Base-by-base conservation (phyloP, 2,329 filamentous ascomycete genomes). In the Macrophomina phaseolina region DNA sequence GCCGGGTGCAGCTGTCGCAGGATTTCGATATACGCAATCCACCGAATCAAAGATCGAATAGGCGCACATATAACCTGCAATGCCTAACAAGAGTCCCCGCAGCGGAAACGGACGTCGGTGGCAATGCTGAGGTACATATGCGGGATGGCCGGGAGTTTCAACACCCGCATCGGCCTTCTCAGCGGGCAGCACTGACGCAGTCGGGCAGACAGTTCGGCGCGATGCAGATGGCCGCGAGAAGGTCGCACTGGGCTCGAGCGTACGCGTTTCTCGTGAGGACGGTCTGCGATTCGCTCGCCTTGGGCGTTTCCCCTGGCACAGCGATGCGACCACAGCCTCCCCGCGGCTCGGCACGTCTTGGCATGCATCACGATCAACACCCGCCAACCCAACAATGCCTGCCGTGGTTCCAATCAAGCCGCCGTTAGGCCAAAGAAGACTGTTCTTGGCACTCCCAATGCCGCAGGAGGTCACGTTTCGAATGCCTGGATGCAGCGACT, bases 321-420 rank as follows among this genome's bases (percentile, higher is more conserved):
- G 34, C 18, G 23, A 11, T 16, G 23, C 23, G 16, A 42, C 58
- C 58, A 62, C 45, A 62, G 30, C 58, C 58, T 18, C 45, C 58
- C 55, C 58, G 58, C 58, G 58, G 42, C 58, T 48, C 42, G 58
- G 58, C 58, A 49, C 58, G 30, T 11, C 58, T 62, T 62, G 58
- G 58, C 58, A 23, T 3, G 30, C 42, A 38, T 16, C 45, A 62
- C 1, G 58, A 62, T 62, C 58, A 38, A 28, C 58, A 30, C 58
- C 38, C 45, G 30, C 45, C 42, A 38, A 32, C 42, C 45, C 30
- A 9, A 16, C 28, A 23, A 46, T 49, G n/a, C 56, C 56, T 48
- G 42, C 58, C 58, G 58, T 62, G 58, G 58, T 38, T 62, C 58
- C 58, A 62, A 62, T 62, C 58, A 62, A 36, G 45, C 42, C n/a